These are phyloP conservation scores for Didymosphaeria variabile DNA, from an alignment of 2,329 filamentous ascomycete genomes.

Conservation along the genomic window DNA sequence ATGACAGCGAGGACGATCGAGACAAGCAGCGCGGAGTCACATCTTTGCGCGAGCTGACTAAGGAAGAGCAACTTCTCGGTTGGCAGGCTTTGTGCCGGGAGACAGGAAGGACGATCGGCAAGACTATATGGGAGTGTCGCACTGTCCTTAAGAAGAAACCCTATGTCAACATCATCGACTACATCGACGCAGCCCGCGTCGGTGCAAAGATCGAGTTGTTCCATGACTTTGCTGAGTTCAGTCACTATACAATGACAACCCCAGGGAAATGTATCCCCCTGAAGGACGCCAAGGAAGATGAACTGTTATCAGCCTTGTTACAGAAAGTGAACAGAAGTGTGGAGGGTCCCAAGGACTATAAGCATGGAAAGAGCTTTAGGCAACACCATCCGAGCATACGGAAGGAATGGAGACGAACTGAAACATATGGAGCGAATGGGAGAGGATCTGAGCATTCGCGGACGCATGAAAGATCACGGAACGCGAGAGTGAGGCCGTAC, in stretches of 20 bases:
- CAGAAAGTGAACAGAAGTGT: neutral
- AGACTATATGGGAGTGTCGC: neutral
- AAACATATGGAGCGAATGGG: neutral
- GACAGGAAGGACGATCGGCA: neutral
- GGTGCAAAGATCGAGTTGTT: neutral
- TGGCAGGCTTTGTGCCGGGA: neutral
- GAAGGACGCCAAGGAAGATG: neutral
- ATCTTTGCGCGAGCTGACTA: neutral
- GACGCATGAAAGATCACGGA: neutral
- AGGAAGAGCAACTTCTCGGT: neutral
- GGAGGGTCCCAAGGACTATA: neutral
- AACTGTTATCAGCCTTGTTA: neutral
- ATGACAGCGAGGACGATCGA: neutral
- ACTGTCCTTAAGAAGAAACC: neutral
- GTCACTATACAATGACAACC: neutral
- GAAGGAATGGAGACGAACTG: neutral
- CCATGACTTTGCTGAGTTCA: neutral
- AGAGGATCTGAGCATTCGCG: neutral
- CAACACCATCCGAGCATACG: neutral
- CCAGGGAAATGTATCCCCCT: neutral
- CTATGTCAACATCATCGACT: neutral
- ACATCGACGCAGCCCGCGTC: neutral
- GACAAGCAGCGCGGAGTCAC: neutral
- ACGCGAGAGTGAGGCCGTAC: neutral
- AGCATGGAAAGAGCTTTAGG: neutral